Evolutionary conservation across 768 basidiomycete species (phyloP).

Genomic region (Thelephora aurantiotincta): DNA sequence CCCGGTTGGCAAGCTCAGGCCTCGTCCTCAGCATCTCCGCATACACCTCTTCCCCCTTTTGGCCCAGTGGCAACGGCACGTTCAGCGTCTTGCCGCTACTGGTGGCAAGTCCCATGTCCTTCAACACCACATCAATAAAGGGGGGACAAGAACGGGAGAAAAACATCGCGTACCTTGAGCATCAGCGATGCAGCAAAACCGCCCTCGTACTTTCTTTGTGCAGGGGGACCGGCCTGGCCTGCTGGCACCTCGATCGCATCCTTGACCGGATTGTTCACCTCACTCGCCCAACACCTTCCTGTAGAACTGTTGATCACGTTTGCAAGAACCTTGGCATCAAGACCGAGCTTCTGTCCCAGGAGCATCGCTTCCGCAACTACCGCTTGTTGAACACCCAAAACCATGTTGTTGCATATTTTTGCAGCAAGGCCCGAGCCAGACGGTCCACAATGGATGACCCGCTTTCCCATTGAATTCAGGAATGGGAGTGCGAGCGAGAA

Average conservation of each 20-base stretch:
- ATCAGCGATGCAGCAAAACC: conserved; percentile 77
- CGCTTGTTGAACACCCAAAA: conserved; percentile 43
- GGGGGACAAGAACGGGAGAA: background rate
- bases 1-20: conserved; percentile 50
- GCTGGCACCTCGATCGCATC: conserved; percentile 33
- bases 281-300: conserved; percentile 72
- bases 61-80: conserved; percentile 45
- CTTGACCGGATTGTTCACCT: conserved; percentile 81
- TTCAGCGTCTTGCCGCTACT: conserved; percentile 13
- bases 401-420: conserved; percentile 83
- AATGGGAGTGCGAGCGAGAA: conserved; percentile 45
- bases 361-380: conserved; percentile 87
- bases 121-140: background rate
- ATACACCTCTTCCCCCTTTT: conserved; percentile 53
- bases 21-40: conserved; percentile 32
- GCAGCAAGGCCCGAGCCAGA: conserved; percentile 75
- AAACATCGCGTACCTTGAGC: conserved; percentile 45
- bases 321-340: conserved; percentile 64
- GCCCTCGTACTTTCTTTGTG: conserved; percentile 71
- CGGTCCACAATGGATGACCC: conserved; percentile 71
- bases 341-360: conserved; percentile 67
- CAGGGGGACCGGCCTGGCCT: conserved; percentile 55
- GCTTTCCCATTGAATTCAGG: conserved; percentile 64
- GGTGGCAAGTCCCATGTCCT: conserved; percentile 81
- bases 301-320: conserved; percentile 79